phyloP scores from a whole-genome alignment of 2,329 filamentous ascomycete genomes.

The Ascochyta pisi region DNA sequence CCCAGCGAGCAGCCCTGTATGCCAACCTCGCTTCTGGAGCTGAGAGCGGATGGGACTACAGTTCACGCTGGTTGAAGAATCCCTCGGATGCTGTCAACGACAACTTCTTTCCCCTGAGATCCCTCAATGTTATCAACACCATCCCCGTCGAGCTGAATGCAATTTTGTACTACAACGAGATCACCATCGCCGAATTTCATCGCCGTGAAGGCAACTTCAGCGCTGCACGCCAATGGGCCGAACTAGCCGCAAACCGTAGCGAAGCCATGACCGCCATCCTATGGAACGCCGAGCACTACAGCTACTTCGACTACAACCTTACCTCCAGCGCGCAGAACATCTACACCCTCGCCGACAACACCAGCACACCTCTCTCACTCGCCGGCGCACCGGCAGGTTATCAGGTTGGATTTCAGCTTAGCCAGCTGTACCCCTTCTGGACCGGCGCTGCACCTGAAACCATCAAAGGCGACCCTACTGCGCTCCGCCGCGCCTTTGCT shows the following conservation, averaged over 20 bases:
- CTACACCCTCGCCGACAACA: conserved; percentile 56
- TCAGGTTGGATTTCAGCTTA: conserved; percentile 65
- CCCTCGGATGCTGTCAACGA: conserved; percentile 66
- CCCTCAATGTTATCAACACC: conserved; percentile 64
- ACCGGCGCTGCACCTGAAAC: conserved; percentile 66
- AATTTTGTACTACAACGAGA: conserved; percentile 71
- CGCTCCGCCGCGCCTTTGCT: conserved; percentile 62
- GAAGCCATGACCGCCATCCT: conserved; percentile 68
- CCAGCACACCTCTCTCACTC: conserved; percentile 48
- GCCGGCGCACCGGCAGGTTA: conserved; percentile 60
- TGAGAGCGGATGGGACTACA: conserved; percentile 72
- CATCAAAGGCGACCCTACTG: conserved; percentile 65
- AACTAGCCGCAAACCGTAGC: conserved; percentile 61
- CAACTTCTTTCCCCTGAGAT: conserved; percentile 70
- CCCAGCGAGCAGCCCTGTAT: conserved; percentile 62
- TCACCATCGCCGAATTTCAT: conserved; percentile 64
- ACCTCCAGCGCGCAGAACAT: conserved; percentile 64
- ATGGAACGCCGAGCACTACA: conserved; percentile 68
- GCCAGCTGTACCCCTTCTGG: conserved; percentile 74
- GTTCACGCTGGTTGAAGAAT: conserved; percentile 63
- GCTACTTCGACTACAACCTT: conserved; percentile 74
- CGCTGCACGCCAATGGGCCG: conserved; percentile 58
- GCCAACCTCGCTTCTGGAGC: conserved; percentile 69
- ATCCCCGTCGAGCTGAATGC: conserved; percentile 73
- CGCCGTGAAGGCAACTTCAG: conserved; percentile 59